These are phyloP conservation scores for Cystofilobasidium bisporidii DNA, from an alignment of 768 basidiomycete genomes.

Conservation along the genomic window DNA sequence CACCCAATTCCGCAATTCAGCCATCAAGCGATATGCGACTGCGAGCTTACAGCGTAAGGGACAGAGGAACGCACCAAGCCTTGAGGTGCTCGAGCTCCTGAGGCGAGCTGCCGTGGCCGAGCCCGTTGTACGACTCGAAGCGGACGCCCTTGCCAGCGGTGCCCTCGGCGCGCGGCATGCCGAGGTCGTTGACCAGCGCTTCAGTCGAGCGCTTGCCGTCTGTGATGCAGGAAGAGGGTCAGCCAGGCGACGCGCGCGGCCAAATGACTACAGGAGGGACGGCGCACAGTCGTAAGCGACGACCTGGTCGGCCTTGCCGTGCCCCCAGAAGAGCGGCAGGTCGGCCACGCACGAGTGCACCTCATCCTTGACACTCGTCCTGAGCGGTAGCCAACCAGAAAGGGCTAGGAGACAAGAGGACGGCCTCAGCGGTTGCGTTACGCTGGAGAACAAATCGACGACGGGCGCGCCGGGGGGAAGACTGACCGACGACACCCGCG, in stretches of 20 bases:
- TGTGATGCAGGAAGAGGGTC: background rate
- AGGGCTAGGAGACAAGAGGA: constrained; percentile 43
- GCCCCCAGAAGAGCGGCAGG: constrained; percentile 77
- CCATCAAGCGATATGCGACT: background rate
- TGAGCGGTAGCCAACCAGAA: constrained; percentile 71
- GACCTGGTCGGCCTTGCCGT: constrained; percentile 66
- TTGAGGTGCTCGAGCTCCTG: constrained; percentile 63
- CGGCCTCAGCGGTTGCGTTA: no score
- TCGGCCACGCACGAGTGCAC: constrained; percentile 51
- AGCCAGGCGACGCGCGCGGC: background rate
- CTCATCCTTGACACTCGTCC: constrained; percentile 62
- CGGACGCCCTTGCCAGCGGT: constrained; percentile 49
- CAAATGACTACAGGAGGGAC: background rate
- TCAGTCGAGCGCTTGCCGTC: constrained; percentile 48
- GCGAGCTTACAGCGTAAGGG: background rate
- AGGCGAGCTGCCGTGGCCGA: constrained; percentile 57
- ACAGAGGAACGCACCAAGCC: constrained; percentile 44
- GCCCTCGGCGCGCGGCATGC: constrained; percentile 40
- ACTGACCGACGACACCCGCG: constrained; percentile 20
- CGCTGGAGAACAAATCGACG: background rate
- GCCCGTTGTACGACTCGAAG: constrained; percentile 58
- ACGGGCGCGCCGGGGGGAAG: background rate
- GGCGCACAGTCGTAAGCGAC: constrained; percentile 50
- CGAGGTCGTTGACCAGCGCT: constrained; percentile 50
- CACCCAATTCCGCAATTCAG: no score